Conservation (phyloP, 257 asterid species). For the Coffea eugenioides region DNA sequence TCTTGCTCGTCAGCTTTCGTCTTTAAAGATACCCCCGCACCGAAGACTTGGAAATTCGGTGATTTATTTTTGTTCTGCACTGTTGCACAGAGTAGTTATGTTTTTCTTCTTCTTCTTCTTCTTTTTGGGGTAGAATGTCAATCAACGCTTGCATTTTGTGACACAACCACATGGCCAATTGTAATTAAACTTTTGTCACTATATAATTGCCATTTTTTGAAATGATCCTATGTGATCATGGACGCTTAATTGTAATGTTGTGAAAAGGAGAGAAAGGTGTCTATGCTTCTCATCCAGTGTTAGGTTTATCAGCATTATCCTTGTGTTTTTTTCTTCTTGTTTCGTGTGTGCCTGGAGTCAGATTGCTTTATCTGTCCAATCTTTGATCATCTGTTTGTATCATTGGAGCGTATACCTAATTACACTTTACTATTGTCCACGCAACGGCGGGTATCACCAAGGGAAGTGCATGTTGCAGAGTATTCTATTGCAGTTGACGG, state of each 20-base stretch:
- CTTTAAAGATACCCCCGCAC: not conserved
- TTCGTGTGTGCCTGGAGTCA: not conserved
- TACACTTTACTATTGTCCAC: not conserved
- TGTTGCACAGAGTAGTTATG: constrained; percentile 3
- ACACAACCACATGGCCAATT: constrained; percentile 40
- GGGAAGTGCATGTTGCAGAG: not conserved
- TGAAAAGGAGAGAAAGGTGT: constrained; percentile 1
- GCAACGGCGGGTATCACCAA: not conserved
- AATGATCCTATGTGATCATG: not conserved
- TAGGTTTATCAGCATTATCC: not conserved
- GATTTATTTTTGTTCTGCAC: not conserved
- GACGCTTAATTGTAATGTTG: not conserved
- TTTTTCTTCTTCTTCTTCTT: not conserved
- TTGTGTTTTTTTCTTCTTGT: not conserved
- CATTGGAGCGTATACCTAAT: not conserved
- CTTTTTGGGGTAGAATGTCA: constrained; percentile 7
- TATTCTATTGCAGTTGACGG: not conserved
- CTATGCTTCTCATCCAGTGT: not conserved
- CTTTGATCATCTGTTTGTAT: not conserved
- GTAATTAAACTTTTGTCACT: constrained; percentile 56
- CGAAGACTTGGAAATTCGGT: constrained; percentile 1
- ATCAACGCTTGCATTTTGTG: constrained; percentile 16
- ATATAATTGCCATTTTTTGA: constrained; percentile 38
- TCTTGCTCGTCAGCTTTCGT: not conserved
- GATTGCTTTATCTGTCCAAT: not conserved